Evolutionary conservation across 2,329 filamentous ascomycete species (phyloP), one percentile per base, ranked within the genome.

Genomic region (Colletotrichum acutatum): DNA sequence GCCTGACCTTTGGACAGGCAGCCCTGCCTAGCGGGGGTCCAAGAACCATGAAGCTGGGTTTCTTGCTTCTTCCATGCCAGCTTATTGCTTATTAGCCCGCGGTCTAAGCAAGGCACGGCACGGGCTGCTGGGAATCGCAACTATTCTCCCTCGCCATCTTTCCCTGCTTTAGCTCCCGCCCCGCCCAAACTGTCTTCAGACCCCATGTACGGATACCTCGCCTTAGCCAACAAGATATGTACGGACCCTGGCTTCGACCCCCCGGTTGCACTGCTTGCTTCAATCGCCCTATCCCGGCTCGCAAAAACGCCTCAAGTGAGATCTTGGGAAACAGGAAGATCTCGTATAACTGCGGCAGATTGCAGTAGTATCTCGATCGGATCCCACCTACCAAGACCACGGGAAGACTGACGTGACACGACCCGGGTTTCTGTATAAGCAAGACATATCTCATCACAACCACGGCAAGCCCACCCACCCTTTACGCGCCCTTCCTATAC

Each of bases 261-360:
- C 60, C 46, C 42, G 26, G 66, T 70, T 26, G 66, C 54, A 64
- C 70, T 26, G 42, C 66, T 65, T 70, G 60, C 54, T 56, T 60
- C 54, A 69, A 54, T 64, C n/a, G 11, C 42, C 14, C 49, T 58
- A 54, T 60, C 66, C 70, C 54, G 34, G 66, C 66, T 72, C 32
- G 66, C 60, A 72, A 65, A 22, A 22, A 65, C 70, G 56, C 32
- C 60, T 70, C 60, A 61, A 68, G 66, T 70, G 46, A 63, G 71
- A 74, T 74, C 68, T 67, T 71, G 68, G 68, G 63, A 63, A 34
- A 72, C 71, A 74, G 63, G 37, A 72, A 75, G 74, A 75, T 75
- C 74, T 75, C 74, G 74, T 75, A 75, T 75, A 71, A 75, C 72
- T 54, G 64, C 74, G 74, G 74, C 66, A 75, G 66, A 54, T 71